Evolutionary conservation across 2,329 filamentous ascomycete species (phyloP), one percentile per base, ranked within the genome.

Genomic region (Malbranchea cinnamomea): DNA sequence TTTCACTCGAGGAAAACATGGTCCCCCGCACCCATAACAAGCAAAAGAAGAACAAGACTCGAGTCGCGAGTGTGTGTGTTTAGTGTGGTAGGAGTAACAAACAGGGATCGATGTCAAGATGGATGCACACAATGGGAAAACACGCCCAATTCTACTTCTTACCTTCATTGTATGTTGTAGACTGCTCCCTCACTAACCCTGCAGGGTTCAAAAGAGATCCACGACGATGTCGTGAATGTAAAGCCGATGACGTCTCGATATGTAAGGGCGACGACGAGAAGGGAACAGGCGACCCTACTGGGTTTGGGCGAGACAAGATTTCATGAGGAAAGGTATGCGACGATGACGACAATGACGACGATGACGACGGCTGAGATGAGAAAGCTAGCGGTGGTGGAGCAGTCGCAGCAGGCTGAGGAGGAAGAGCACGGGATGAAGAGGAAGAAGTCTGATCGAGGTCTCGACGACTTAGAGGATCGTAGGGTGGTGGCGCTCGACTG

Each of bases 141-240:
- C n/a, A n/a, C n/a, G n/a, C n/a, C n/a, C n/a, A 33, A 23, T 19
- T 22, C 18, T 16, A 14, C 29, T 14, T 26, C 45, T 34, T 45
- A 53, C 49, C 45, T 38, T 51, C 47, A 27, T 36, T 41, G 43
- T 44, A 45, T 13, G 39, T 25, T 22, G 26, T 37, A 23, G 34
- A 33, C 26, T 41, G 37, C 10, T 38, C 41, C 26, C 37, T 37
- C 20, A 35, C 35, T 25, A 36, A 28, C 19, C 37, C 32, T 28
- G 32, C 41, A 34, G 36, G 40, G 21, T 40, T n/a, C n/a, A n/a
- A n/a, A n/a, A n/a, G n/a, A n/a, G n/a, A n/a, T n/a, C n/a, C n/a
- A n/a, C n/a, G n/a, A n/a, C n/a, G 38, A 22, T 39, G 36, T 34
- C 40, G 36, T 19, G 41, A 33, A 34, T 40, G 41, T 36, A 44